These are phyloP conservation scores for Geotrichum klebahnii DNA, from an alignment of 1,139 yeast genomes.

Conservation along the genomic window DNA sequence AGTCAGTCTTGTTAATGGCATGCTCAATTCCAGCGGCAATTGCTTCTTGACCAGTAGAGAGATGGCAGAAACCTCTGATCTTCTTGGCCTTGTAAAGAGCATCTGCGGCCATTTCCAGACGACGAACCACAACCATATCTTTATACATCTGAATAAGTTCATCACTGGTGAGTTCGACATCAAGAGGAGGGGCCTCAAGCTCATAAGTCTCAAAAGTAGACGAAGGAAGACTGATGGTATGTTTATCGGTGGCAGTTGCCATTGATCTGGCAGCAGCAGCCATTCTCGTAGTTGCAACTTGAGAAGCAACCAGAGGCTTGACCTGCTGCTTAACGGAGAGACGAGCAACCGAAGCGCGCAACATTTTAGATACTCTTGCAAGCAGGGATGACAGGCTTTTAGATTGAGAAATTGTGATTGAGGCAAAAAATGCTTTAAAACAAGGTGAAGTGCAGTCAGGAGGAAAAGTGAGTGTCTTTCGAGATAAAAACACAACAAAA, in stretches of 20 bases:
- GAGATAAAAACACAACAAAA: too few species aligned
- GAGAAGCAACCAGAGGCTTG: background rate
- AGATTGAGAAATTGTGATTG: background rate
- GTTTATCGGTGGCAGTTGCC: conserved; percentile 11
- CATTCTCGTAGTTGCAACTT: too few species aligned
- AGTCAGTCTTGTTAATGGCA: conserved; percentile 79
- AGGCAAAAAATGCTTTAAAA: too few species aligned
- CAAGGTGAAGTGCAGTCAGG: too few species aligned
- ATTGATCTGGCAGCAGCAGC: too few species aligned
- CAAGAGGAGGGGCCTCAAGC: conserved; percentile 61
- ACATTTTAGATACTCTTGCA: conserved; percentile 7
- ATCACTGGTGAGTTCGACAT: conserved; percentile 73
- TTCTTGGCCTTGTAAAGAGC: conserved; percentile 97
- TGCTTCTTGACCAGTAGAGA: conserved; percentile 99
- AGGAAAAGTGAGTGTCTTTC: too few species aligned
- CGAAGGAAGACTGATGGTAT: conserved; percentile 58
- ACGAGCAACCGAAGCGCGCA: conserved; percentile 18
- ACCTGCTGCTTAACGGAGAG: conserved; percentile 1
- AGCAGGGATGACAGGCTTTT: background rate
- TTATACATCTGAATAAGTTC: conserved; percentile 88
- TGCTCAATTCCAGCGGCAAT: conserved; percentile 97
- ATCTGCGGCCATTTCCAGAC: conserved; percentile 98
- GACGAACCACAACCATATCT: conserved; percentile 87
- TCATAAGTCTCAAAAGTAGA: conserved; percentile 81
- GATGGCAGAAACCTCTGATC: conserved; percentile 95